Evolutionary conservation across 768 basidiomycete species (phyloP), one percentile per base, ranked within the genome.

Genomic region (Porpolomopsis calyptriformis): DNA sequence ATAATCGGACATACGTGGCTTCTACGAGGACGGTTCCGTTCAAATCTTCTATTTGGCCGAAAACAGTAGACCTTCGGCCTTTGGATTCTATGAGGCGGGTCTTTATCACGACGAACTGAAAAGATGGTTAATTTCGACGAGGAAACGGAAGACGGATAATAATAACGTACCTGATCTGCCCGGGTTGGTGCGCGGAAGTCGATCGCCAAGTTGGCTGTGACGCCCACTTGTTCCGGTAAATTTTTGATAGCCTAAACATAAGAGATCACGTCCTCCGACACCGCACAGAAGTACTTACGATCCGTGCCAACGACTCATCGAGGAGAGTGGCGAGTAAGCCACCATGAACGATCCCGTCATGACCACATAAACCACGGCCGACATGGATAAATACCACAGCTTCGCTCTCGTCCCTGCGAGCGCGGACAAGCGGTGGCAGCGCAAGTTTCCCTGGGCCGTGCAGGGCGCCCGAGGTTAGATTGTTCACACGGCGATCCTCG

Each of bases 341-440:
- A 0, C 94, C 94, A 55, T 99, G 94, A 2, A 97, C 67, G 50
- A 99, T 91, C 0, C 94, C 94, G 62, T 94, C 91, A 51, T 94
- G 85, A 3, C 88, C 93, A 57, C 94, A 98, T 43, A 98, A 51
- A 2, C 82, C 85, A 34, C 85, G 66, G 1, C 94, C 94, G 2
- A 96, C 68, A 55, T 97, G 94, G 1, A 92, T 46, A 49, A 96
- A 67, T 4, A 78, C 69, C 22, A 79, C 57, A 8, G 76, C 76
- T 63, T 90, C 87, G 9, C 69, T 71, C 58, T 91, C 87, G 64
- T 96, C 90, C 46, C 66, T 70, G 55, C 70, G 76, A 14, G 77
- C 76, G 18, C 92, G 74, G 9, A 89, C 76, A 2, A 98, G 57
- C 2, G 92, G 91, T 16, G 73, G 70, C 46, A 94, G 59, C 0